Conservation (phyloP, 164 flowering plant genomes). For the Vitis rupestris region DNA sequence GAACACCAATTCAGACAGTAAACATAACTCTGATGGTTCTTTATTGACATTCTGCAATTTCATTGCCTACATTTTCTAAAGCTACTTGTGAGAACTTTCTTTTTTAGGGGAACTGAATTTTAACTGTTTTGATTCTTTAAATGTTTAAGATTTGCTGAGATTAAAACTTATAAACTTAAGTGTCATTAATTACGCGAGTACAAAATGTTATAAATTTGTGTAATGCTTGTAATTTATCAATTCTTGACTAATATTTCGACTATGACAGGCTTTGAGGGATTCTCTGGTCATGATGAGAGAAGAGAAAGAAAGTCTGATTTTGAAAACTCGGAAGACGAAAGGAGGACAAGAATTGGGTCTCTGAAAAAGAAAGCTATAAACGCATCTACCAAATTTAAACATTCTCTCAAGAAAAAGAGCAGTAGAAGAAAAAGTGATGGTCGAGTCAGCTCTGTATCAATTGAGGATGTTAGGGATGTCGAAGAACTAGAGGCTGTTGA, state of each 20-base stretch:
- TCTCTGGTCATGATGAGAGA: constrained; percentile 49
- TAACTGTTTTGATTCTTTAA: not conserved
- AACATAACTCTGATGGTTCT: not conserved
- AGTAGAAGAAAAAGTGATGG: constrained; percentile 68
- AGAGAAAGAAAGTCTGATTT: constrained; percentile 85
- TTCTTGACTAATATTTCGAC: not conserved
- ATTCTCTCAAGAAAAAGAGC: constrained; percentile 77
- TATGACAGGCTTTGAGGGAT: constrained; percentile 49
- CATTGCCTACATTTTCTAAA: not conserved
- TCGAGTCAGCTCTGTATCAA: constrained; percentile 71
- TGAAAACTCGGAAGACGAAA: constrained; percentile 91
- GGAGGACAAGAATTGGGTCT: constrained; percentile 74
- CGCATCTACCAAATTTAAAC: constrained; percentile 81
- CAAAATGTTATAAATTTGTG: not conserved
- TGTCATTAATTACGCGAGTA: no score
- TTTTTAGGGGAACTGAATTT: not conserved
- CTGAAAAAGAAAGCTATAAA: constrained; percentile 81
- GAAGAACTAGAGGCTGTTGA: constrained; percentile 87
- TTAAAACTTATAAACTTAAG: no score
- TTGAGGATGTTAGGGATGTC: constrained; percentile 85
- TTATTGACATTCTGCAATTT: not conserved
- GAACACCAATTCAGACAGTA: no score
- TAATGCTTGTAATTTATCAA: not conserved
- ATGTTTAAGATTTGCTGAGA: not conserved
- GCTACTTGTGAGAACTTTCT: not conserved